These are phyloP conservation scores for Naumovozyma dairenensis DNA, from an alignment of 805 yeast species.

Conservation along the genomic window DNA sequence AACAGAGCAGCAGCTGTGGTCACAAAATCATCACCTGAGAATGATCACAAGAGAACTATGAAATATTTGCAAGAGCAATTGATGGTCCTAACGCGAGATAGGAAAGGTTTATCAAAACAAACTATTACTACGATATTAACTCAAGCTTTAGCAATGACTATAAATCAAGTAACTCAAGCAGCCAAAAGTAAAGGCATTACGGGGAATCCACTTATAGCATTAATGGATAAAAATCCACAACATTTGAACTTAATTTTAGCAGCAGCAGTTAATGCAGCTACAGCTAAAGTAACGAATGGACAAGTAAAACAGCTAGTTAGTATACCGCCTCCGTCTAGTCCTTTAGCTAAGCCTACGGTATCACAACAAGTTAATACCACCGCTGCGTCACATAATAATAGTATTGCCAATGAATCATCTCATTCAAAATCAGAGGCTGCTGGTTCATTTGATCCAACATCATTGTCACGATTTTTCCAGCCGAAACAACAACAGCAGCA, in stretches of 20 bases:
- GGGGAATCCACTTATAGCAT: constrained; percentile 66
- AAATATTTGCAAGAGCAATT: constrained; percentile 80
- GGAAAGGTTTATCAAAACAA: constrained; percentile 67
- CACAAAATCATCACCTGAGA: constrained; percentile 13
- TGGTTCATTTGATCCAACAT: constrained; percentile 27
- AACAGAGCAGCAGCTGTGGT: constrained; percentile 16
- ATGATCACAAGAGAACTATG: constrained; percentile 47
- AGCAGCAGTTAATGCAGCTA: constrained; percentile 72
- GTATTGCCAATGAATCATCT: background rate
- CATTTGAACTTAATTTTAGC: constrained; percentile 71
- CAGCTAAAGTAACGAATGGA: constrained; percentile 49
- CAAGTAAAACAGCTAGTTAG: constrained; percentile 36
- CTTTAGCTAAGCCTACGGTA: background rate
- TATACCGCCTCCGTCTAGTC: constrained; percentile 15
- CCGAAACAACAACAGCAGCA: constrained; percentile 21
- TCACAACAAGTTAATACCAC: background rate
- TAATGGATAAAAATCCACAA: constrained; percentile 72
- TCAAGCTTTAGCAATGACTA: constrained; percentile 86
- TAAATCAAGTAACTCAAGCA: constrained; percentile 74
- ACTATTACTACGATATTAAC: constrained; percentile 79
- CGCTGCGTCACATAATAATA: constrained; percentile 1
- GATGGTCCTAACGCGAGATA: constrained; percentile 65
- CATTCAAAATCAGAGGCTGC: background rate
- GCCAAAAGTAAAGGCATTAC: constrained; percentile 78
- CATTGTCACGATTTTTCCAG: constrained; percentile 29